These are phyloP conservation scores for Fusarium xylarioides DNA, from an alignment of 2,329 filamentous ascomycete species.

Conservation along the genomic window DNA sequence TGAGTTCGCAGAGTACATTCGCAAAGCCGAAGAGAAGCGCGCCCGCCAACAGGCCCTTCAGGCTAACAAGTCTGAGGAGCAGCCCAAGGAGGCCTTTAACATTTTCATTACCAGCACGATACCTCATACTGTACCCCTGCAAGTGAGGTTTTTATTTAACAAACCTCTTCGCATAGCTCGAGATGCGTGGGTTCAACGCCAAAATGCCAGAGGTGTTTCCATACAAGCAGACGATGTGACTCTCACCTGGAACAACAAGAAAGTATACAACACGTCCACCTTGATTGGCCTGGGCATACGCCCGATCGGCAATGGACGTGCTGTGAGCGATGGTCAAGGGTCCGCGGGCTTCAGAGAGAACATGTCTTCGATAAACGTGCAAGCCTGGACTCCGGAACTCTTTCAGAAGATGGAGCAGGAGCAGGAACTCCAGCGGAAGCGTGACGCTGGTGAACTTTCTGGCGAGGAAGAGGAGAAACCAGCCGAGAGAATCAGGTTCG, in stretches of 20 bases:
- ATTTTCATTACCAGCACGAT: constrained; percentile 70
- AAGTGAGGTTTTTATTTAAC: constrained; percentile 70
- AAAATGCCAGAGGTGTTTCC: constrained; percentile 56
- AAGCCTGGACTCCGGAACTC: constrained; percentile 77
- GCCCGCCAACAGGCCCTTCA: constrained; percentile 40
- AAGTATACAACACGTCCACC: constrained; percentile 79
- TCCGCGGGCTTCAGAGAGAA: constrained; percentile 72
- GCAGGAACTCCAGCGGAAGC: constrained; percentile 58
- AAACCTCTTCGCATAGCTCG: constrained; percentile 74
- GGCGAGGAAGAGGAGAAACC: constrained; percentile 46
- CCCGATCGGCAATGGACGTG: constrained; percentile 53
- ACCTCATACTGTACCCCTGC: constrained; percentile 60
- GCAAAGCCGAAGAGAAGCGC: constrained; percentile 50
- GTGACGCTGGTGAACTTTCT: constrained; percentile 52
- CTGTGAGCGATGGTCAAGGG: constrained; percentile 48
- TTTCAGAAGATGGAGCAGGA: constrained; percentile 60
- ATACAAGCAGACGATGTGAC: constrained; percentile 63
- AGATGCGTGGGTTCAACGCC: constrained; percentile 73
- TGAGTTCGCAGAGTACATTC: constrained; percentile 57
- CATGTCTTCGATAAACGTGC: constrained; percentile 77
- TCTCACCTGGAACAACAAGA: constrained; percentile 79
- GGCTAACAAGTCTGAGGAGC: constrained; percentile 14
- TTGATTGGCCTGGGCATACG: constrained; percentile 73
- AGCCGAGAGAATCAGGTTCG: constrained; percentile 51
- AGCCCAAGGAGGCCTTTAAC: constrained; percentile 40